Evolutionary conservation across 2,329 filamentous ascomycete genomes (phyloP).

Genomic region (Aspergillus piperis): DNA sequence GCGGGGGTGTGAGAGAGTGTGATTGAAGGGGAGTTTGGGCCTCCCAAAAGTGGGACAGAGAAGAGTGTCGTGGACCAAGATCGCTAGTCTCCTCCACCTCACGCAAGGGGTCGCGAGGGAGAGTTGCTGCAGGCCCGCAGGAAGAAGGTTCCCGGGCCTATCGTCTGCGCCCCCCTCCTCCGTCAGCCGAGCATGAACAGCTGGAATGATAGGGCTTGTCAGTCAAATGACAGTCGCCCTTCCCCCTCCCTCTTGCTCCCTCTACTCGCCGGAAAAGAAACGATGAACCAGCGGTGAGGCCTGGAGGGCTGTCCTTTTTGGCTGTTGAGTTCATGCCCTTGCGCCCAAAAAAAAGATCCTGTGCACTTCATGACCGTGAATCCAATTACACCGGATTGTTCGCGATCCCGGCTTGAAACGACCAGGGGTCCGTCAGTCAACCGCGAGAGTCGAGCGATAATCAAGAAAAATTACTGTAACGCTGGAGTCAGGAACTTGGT

Average conservation of each 20-base stretch:
- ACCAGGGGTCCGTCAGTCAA: not conserved
- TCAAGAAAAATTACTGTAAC: not conserved
- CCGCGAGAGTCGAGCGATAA: not conserved
- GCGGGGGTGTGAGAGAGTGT: too few relatives aligned
- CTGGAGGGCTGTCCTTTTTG: conserved; percentile 7
- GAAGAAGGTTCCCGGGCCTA: conserved; percentile 27
- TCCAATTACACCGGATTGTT: conserved; percentile 5
- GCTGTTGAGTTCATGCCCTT: conserved; percentile 5
- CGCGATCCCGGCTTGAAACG: not conserved
- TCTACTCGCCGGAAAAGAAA: conserved; percentile 2
- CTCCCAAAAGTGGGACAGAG: conserved; percentile 14
- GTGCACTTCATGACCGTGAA: not conserved
- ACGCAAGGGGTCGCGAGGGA: conserved; percentile 25
- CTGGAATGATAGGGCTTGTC: conserved; percentile 20
- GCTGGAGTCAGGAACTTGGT: not conserved
- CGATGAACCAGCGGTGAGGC: conserved; percentile 22
- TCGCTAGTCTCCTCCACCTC: conserved; percentile 18
- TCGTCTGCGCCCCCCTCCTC: conserved; percentile 16
- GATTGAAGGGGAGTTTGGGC: conserved; percentile 7
- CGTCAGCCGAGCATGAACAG: conserved; percentile 22
- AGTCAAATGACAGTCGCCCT: conserved; percentile 16
- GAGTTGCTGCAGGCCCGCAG: conserved; percentile 17
- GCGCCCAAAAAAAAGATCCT: conserved; percentile 3
- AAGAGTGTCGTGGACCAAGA: conserved; percentile 11
- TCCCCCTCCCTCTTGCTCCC: conserved; percentile 5